Percentiles rank a stretch among this genome's conserved stretches.
Evolutionary conservation across 2,329 filamentous ascomycete species (phyloP).

Genomic region (Orbilia oligospora): DNA sequence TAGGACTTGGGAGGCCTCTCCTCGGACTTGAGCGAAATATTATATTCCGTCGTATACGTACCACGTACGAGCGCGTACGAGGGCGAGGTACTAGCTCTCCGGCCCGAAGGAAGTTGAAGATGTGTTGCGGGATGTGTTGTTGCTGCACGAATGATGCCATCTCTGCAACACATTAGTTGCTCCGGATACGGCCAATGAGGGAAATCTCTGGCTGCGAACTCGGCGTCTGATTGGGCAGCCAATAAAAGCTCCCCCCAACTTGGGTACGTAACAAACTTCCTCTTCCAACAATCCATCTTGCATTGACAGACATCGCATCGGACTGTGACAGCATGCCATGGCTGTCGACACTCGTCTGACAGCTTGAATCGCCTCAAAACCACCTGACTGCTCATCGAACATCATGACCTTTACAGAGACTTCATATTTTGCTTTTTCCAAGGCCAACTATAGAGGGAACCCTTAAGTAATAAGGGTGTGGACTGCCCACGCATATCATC

Average conservation of each 20-base stretch:
- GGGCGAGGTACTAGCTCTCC: too few species aligned
- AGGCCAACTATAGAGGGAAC: conserved; percentile 58
- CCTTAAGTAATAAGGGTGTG: conserved; percentile 27
- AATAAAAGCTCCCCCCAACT: conserved; percentile 6
- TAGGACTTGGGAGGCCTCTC: not conserved
- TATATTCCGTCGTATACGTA: too few species aligned
- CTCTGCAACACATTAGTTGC: conserved; percentile 27
- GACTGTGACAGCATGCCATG: conserved; percentile 17
- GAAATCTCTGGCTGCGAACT: conserved; percentile 41
- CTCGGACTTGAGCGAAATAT: not conserved
- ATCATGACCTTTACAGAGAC: conserved; percentile 56
- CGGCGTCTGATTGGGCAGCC: conserved; percentile 44
- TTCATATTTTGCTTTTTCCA: conserved; percentile 58
- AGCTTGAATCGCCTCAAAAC: conserved; percentile 32
- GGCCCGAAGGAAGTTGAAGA: not conserved
- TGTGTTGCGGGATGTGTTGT: conserved; percentile 15
- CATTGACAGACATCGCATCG: conserved; percentile 8
- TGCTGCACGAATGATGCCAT: conserved; percentile 41
- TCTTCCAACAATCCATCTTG: not conserved
- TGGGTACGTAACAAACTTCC: conserved; percentile 22
- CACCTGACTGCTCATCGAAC: conserved; percentile 20
- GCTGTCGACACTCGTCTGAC: conserved; percentile 47
- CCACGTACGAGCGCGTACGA: too few species aligned
- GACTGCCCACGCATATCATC: not conserved
- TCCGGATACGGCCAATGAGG: conserved; percentile 39